phyloP scores from a whole-genome alignment of 2,329 filamentous ascomycete genomes.

The Teratosphaeria epicoccoides region DNA sequence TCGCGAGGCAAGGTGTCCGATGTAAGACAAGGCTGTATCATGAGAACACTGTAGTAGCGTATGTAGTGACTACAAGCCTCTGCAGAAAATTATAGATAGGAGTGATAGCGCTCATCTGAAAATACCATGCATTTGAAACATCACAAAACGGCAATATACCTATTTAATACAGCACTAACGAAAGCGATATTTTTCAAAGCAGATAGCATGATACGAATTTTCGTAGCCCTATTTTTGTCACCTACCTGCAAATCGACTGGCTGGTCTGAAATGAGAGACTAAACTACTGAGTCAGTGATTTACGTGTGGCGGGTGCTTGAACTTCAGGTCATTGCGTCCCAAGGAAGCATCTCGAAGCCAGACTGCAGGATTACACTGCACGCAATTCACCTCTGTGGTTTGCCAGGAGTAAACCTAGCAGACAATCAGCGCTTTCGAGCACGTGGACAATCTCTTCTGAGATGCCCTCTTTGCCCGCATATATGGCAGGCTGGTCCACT shows the following conservation, averaged over 20 bases:
- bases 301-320: not conserved
- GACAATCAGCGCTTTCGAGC: conserved; percentile 6
- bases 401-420: not conserved
- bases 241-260: not conserved
- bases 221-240: not conserved
- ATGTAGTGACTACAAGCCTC: too few species aligned
- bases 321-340: not conserved
- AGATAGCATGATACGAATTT: not conserved
- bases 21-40: too few species aligned
- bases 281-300: not conserved
- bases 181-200: not conserved
- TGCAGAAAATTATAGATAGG: too few species aligned
- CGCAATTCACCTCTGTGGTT: not conserved
- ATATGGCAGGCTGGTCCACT: conserved; percentile 44
- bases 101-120: too few species aligned
- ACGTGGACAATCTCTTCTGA: conserved; percentile 44
- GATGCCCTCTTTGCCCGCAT: conserved; percentile 54
- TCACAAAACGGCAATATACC: too few species aligned
- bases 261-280: not conserved
- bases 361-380: not conserved
- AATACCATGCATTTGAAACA: too few species aligned
- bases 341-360: too few species aligned
- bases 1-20: too few species aligned
- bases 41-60: too few species aligned
- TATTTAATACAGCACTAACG: too few species aligned